These are phyloP conservation scores for Stellera chamaejasme DNA, from an alignment of 345 rosid species.

Conservation along the genomic window DNA sequence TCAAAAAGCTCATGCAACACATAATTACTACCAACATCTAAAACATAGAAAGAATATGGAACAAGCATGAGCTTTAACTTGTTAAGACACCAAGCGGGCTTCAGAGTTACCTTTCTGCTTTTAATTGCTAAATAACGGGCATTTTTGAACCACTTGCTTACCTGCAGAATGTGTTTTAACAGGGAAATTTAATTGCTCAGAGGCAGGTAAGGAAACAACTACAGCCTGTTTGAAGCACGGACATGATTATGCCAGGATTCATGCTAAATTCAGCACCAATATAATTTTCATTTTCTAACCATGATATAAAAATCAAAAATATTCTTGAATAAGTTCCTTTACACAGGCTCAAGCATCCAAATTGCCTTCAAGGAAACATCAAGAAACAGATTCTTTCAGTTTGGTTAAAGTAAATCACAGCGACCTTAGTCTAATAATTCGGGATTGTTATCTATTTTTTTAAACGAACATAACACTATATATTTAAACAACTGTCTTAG, in stretches of 20 bases:
- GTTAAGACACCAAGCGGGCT: neutral
- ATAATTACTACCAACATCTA: neutral
- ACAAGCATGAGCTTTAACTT: neutral
- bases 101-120: slow-evolving; percentile 61
- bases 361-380: neutral
- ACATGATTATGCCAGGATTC: no score
- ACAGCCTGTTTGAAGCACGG: neutral
- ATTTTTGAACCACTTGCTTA: slow-evolving; percentile 97
- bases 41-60: neutral
- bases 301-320: no score
- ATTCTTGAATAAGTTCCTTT: no score
- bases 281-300: no score
- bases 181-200: slow-evolving; percentile 8
- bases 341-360: neutral
- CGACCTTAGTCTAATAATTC: no score
- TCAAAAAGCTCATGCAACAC: neutral
- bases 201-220: slow-evolving; percentile 7
- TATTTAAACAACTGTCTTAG: no score
- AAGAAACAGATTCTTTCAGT: slow-evolving; percentile 1
- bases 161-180: slow-evolving; percentile 42
- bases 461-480: neutral
- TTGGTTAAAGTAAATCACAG: neutral
- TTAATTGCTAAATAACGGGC: slow-evolving; percentile 75
- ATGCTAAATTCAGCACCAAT: no score
- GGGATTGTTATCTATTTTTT: no score